These are phyloP conservation scores for Myxozyma vanderwaltii DNA, from an alignment of 805 yeast species.

Conservation along the genomic window DNA sequence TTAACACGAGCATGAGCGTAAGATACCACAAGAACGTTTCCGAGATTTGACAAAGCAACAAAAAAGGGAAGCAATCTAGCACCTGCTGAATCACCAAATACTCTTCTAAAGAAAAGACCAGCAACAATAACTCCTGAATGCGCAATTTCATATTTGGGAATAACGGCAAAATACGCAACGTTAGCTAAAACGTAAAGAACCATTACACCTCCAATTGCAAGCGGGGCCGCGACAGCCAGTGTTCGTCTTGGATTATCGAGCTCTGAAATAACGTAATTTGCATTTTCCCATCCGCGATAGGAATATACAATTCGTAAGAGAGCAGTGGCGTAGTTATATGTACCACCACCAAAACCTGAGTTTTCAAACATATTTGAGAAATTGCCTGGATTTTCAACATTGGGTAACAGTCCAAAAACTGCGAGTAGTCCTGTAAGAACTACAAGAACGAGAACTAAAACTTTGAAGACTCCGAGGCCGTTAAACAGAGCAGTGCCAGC, in stretches of 20 bases:
- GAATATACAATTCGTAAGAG: constrained; percentile 62
- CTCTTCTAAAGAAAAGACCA: constrained; percentile 58
- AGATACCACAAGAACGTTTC: constrained; percentile 65
- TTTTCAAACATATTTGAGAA: constrained; percentile 47
- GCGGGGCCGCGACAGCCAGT: constrained; percentile 61
- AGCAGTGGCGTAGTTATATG: constrained; percentile 58
- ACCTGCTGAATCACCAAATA: constrained; percentile 59
- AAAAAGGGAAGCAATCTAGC: constrained; percentile 55
- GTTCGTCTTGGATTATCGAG: constrained; percentile 59
- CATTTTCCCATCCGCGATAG: constrained; percentile 72
- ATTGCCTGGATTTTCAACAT: constrained; percentile 41
- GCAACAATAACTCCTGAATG: constrained; percentile 66
- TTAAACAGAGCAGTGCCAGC: constrained; percentile 57
- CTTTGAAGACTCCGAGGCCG: constrained; percentile 56
- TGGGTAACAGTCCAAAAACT: constrained; percentile 42
- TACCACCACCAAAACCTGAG: constrained; percentile 49
- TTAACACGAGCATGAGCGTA: constrained; percentile 63
- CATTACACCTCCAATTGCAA: constrained; percentile 57
- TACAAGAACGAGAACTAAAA: constrained; percentile 53
- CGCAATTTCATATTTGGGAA: constrained; percentile 47
- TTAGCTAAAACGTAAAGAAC: constrained; percentile 58
- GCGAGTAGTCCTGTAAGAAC: constrained; percentile 53
- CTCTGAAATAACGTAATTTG: constrained; percentile 63
- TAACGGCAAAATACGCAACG: constrained; percentile 58
- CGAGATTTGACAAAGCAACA: constrained; percentile 63